A percentile compares a stretch with the other conserved stretches of the same genome.
These are phyloP conservation scores for Fusarium euwallaceae DNA, from an alignment of 2,329 filamentous ascomycete species.

Conservation along the genomic window DNA sequence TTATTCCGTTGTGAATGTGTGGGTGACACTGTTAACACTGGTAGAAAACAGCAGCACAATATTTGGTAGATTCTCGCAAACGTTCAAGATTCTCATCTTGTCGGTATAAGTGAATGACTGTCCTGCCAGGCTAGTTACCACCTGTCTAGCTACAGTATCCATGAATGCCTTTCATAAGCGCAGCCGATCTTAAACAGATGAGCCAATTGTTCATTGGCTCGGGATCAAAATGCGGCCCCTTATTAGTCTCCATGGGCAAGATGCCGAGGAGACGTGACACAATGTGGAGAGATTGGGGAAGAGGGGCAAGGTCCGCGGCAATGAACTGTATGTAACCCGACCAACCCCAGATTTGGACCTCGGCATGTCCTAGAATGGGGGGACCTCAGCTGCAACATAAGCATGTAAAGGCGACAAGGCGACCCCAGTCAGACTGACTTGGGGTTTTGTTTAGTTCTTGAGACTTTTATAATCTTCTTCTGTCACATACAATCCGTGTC, in stretches of 20 bases:
- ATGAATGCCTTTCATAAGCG: not conserved
- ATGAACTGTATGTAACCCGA: conserved; percentile 6
- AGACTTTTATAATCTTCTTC: not conserved
- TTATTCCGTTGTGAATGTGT: not conserved
- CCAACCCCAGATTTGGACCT: conserved; percentile 39
- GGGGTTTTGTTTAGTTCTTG: not conserved
- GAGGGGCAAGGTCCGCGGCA: conserved; percentile 36
- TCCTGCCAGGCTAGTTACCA: not conserved
- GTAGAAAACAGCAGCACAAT: not conserved
- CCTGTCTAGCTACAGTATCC: not conserved
- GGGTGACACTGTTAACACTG: not conserved
- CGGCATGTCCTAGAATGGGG: conserved; percentile 37
- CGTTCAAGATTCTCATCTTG: not conserved
- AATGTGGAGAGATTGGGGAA: conserved; percentile 37
- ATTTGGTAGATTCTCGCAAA: not conserved
- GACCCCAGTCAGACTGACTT: not conserved
- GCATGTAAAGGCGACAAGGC: conserved; percentile 9
- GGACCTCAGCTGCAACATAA: conserved; percentile 9
- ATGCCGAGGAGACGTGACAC: conserved; percentile 22
- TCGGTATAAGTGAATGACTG: not conserved
- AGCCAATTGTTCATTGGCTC: not conserved
- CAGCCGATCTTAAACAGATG: not conserved
- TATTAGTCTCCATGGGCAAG: not conserved
- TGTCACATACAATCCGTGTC: not conserved
- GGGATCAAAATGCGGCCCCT: not conserved